phyloP scores from a whole-genome alignment of 345 rosid species.

The Erysimum cheiranthoides region DNA sequence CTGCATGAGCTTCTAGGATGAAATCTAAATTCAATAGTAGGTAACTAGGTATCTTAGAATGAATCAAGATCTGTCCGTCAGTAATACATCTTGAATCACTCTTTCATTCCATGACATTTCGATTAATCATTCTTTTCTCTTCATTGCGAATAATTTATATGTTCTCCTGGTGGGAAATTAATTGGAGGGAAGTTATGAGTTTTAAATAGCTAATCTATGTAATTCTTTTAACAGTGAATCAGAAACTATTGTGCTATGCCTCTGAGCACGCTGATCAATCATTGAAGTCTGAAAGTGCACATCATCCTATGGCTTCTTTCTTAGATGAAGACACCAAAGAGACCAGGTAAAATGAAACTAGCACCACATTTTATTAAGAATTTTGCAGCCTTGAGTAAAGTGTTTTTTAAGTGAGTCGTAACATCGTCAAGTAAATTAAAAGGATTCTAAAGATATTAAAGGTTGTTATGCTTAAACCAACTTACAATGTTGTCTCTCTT shows the following conservation, averaged over 20 bases:
- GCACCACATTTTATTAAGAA: too few species aligned
- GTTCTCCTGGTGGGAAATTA: neutral
- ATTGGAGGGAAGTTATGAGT: neutral
- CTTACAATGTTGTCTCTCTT: too few species aligned
- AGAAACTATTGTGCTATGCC: conserved; percentile 63
- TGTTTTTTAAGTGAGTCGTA: too few species aligned
- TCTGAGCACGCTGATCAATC: conserved; percentile 60
- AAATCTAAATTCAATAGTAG: neutral
- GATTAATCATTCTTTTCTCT: neutral
- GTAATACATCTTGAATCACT: neutral
- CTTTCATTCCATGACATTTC: neutral
- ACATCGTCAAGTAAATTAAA: too few species aligned
- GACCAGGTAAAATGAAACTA: too few species aligned
- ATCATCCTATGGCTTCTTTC: conserved; percentile 54
- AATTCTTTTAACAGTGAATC: conserved; percentile 62
- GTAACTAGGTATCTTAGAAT: conserved; percentile 9
- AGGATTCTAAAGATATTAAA: too few species aligned
- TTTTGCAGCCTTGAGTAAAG: too few species aligned
- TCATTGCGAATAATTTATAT: neutral
- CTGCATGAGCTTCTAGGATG: conserved; percentile 4
- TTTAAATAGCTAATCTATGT: conserved; percentile 22
- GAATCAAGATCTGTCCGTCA: neutral
- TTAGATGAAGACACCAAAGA: too few species aligned
- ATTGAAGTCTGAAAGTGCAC: conserved; percentile 68
- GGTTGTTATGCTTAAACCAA: too few species aligned